Evolutionary conservation across 768 basidiomycete species (phyloP).

Genomic region (Sporobolomyces pararoseus): DNA sequence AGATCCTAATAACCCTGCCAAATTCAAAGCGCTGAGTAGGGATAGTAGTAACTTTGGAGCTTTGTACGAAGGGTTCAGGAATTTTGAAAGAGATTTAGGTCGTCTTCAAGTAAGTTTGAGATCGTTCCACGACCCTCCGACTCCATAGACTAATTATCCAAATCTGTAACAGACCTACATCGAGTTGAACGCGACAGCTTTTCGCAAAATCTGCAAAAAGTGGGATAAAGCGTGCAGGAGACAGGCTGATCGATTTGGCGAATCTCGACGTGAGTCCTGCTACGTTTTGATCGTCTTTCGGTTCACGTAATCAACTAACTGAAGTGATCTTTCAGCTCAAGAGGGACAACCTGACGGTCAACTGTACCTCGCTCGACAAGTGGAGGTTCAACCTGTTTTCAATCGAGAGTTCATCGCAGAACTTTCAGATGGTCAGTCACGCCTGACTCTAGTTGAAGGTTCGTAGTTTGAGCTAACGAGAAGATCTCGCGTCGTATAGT

Average conservation of each 20-base stretch:
- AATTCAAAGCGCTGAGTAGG: constrained; percentile 57
- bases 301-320: no score
- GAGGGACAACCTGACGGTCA: constrained; percentile 66
- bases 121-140: constrained; percentile 11
- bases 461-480: no score
- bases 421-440: constrained; percentile 70
- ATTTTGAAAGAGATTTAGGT: constrained; percentile 87
- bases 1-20: constrained; percentile 59
- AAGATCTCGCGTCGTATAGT: no score
- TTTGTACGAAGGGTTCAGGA: constrained; percentile 90
- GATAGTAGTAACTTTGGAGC: constrained; percentile 53
- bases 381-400: constrained; percentile 77
- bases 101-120: constrained; percentile 73
- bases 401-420: constrained; percentile 78
- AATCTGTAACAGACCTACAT: constrained; percentile 80
- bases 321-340: no score
- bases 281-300: no score
- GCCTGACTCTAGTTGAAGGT: constrained; percentile 52
- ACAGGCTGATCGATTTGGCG: constrained; percentile 39
- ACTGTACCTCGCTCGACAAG: constrained; percentile 88
- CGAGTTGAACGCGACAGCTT: constrained; percentile 93
- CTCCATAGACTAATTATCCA: no score
- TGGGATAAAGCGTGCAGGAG: constrained; percentile 69
- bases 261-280: constrained; percentile 20
- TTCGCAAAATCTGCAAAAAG: constrained; percentile 80